Base-by-base conservation (phyloP, 2,329 filamentous ascomycete species). In the Fusarium sp. region DNA sequence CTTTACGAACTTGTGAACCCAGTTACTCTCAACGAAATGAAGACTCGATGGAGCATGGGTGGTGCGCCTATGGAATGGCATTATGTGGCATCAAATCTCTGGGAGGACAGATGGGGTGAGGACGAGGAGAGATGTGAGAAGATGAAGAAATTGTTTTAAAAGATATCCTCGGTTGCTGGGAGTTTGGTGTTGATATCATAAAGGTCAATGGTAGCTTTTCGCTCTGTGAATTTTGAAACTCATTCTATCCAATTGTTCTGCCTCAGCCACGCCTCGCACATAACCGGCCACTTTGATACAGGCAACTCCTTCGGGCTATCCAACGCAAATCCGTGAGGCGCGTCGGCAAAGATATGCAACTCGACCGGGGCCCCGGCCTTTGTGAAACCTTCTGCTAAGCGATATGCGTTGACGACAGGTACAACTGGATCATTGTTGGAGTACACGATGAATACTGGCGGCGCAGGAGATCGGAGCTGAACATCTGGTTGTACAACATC, bases 21-120 rank as follows among this genome's bases (percentile, higher is more conserved):
- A 4, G 69, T 80, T 1, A 73, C 69, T 6, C 61, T 80, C 1
- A 58, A 46, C 1, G 75, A 79, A 64, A 78, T 80, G 70, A 79
- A 77, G 54, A 65, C 9, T 1, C 23, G 37, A 6, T 79, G 77
- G 79, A 65, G 70, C 0, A 73, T 79, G 64, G 30, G 30, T 7
- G 66, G 68, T n/a, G 76, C 79, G 19, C 79, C 78, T 0, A 79
- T 79, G 76, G 77, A 77, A 5, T 78, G 72, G 76, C 66, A 73
- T 9, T 78, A 78, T 50, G 23, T 79, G 12, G 44, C 43, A 12
- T 21, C n/a, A 6, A 53, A 67, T 18, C 18, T 79, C 32, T 80
- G 78, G 77, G 19, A 75, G 28, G 73, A 75, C 9, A 64, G 70
- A 56, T 79, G 77, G 78, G 75, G 74, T 0, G 46, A 72, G 5